Evolutionary conservation across 2,329 filamentous ascomycete genomes (phyloP), one percentile per base, ranked within the genome.

Genomic region (Myriosclerotinia scirpicola): DNA sequence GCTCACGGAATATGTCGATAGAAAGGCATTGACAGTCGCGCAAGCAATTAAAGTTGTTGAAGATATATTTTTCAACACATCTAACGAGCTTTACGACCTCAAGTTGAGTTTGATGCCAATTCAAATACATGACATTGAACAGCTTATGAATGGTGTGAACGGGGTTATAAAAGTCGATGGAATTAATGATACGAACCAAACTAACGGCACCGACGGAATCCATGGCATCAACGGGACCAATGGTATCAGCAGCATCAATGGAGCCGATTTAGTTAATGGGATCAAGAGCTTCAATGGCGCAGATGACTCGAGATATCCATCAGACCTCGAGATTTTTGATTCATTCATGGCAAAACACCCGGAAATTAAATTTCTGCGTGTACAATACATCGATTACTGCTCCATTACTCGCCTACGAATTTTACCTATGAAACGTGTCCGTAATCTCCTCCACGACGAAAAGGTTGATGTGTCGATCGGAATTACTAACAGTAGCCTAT

Each of bases 371-470:
- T 93, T 88, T 73, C 77, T 96, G 22, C 87, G 91, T 69, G 80
- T 94, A 15, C 89, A 90, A 76, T 96, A 90, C 87, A 80, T 90
- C 34, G 92, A 96, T 77, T 89, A 90, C 76, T 92, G 90, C n/a
- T 86, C 86, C 2, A 89, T 84, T 2, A 76, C 87, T 0, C 84
- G 90, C 20, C 83, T 86, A 70, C 85, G 90, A 3, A 84, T 92
- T 69, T 78, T 95, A 2, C 90, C 91, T 0, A 82, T 90, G 54
- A 79, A 81, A 1, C 82, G 83, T 52, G 84, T 88, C 34, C 74
- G 81, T 40, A 79, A 80, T 3, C 74, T 87, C 0, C 73, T 77
- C 46, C 30, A 69, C 36, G 77, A 79, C 22, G 80, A 42, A 73
- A 75, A 80, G 2, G 74, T 8, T 9, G 40, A 26, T 56, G 77